phyloP scores from a whole-genome alignment of 2,329 filamentous ascomycete genomes.

The Chrysoporthe austroafricana region DNA sequence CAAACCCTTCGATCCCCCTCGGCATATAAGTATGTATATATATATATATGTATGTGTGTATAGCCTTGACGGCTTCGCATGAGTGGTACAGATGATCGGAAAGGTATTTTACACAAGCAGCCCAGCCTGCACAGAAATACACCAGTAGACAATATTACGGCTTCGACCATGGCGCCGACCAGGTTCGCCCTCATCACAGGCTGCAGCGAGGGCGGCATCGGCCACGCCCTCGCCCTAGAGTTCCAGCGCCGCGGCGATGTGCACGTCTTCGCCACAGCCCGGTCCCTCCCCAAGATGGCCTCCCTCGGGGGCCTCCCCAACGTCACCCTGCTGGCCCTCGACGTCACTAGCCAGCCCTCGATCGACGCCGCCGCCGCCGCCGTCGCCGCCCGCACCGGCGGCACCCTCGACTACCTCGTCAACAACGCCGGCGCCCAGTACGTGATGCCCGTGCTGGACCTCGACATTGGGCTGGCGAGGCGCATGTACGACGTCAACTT shows the following conservation, averaged over 20 bases:
- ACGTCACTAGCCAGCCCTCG: slow-evolving; percentile 38
- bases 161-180: neutral
- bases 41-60: neutral
- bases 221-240: slow-evolving; percentile 37
- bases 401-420: slow-evolving; percentile 53
- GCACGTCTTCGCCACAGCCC: slow-evolving; percentile 38
- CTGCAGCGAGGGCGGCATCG: slow-evolving; percentile 40
- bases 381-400: neutral
- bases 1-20: neutral
- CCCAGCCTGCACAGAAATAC: neutral
- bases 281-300: slow-evolving; percentile 36
- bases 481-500: slow-evolving; percentile 53
- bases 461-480: slow-evolving; percentile 51
- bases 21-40: neutral
- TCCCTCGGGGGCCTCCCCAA: slow-evolving; percentile 28
- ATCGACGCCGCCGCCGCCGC: slow-evolving; percentile 31
- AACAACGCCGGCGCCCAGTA: slow-evolving; percentile 56
- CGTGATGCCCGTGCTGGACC: slow-evolving; percentile 51
- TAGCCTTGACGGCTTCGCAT: neutral
- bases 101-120: neutral
- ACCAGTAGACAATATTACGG: neutral
- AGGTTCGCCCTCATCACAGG: slow-evolving; percentile 39
- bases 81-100: too few relatives aligned
- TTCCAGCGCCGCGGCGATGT: slow-evolving; percentile 34
- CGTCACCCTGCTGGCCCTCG: slow-evolving; percentile 34